Evolutionary conservation across 169 alveolate genomes (phyloP).

Genomic region (Eimeria falciformis): DNA sequence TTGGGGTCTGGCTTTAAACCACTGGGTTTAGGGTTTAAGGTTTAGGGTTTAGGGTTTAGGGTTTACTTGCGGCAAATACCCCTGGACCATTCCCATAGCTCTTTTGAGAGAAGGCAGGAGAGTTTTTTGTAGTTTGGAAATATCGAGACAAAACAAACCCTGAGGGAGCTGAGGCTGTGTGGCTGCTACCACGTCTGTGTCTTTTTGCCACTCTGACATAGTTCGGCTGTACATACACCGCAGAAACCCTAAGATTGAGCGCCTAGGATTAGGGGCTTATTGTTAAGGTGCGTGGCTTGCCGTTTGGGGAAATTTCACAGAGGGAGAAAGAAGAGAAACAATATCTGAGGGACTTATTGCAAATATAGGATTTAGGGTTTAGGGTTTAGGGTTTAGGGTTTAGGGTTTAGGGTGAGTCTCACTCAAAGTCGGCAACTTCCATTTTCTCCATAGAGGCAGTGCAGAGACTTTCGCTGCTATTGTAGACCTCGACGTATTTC

Average conservation of each 20-base stretch:
- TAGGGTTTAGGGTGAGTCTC: neutral
- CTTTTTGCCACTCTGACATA: slow-evolving; percentile 20
- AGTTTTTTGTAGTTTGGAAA: slow-evolving; percentile 76
- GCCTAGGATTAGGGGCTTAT: no score
- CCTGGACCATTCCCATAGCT: slow-evolving; percentile 20
- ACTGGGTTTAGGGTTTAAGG: slow-evolving; percentile 24
- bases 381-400: neutral
- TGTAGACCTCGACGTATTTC: slow-evolving; percentile 55
- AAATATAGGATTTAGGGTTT: neutral
- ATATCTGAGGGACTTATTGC: no score
- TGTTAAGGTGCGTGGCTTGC: no score
- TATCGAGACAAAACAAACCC: slow-evolving; percentile 81
- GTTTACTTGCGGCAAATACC: slow-evolving; percentile 77
- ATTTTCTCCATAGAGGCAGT: slow-evolving; percentile 30
- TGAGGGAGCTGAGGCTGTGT: slow-evolving; percentile 25
- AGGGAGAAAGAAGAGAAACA: no score
- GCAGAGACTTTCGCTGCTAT: slow-evolving; percentile 14
- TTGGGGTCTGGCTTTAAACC: neutral
- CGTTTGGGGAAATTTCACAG: no score
- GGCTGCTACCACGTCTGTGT: slow-evolving; percentile 10
- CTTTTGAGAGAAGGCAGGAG: slow-evolving; percentile 72
- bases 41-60: slow-evolving; percentile 22
- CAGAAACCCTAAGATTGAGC: neutral
- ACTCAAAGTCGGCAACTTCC: slow-evolving; percentile 51
- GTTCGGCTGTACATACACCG: slow-evolving; percentile 34